phyloP scores from a whole-genome alignment of 768 basidiomycete species.

The Kwoniella dendrophila region DNA sequence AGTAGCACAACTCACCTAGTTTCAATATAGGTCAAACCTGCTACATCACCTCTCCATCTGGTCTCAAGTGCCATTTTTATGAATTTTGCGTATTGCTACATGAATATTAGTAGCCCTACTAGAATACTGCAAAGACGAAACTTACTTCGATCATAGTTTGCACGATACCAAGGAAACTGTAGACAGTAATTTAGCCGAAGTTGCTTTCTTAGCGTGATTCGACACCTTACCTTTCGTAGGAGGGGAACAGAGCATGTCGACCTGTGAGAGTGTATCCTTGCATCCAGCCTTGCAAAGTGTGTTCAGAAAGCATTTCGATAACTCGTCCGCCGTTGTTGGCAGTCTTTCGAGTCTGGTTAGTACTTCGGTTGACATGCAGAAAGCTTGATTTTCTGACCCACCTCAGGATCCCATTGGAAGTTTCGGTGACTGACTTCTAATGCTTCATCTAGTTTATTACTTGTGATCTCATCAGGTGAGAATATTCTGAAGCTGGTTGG shows the following conservation, averaged over 20 bases:
- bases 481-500: conserved; percentile 81
- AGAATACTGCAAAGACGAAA: neutral
- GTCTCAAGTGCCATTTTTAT: conserved; percentile 72
- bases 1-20: conserved; percentile 56
- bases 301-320: conserved; percentile 71
- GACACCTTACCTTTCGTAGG: conserved; percentile 68
- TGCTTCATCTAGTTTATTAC: conserved; percentile 83
- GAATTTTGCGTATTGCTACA: conserved; percentile 72
- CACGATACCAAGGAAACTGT: conserved; percentile 76
- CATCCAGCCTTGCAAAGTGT: conserved; percentile 63
- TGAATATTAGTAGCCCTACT: neutral
- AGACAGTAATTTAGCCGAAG: neutral
- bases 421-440: conserved; percentile 67
- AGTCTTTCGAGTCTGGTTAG: conserved; percentile 58
- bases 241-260: conserved; percentile 73
- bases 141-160: conserved; percentile 69
- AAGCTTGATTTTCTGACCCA: neutral
- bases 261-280: conserved; percentile 93
- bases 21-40: conserved; percentile 67
- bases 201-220: neutral
- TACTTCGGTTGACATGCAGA: neutral
- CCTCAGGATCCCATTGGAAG: conserved; percentile 78
- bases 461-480: conserved; percentile 83
- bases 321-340: conserved; percentile 73
- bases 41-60: conserved; percentile 64